These are phyloP conservation scores for Ormosia emarginata DNA, from an alignment of 306 rosid species.

Conservation along the genomic window DNA sequence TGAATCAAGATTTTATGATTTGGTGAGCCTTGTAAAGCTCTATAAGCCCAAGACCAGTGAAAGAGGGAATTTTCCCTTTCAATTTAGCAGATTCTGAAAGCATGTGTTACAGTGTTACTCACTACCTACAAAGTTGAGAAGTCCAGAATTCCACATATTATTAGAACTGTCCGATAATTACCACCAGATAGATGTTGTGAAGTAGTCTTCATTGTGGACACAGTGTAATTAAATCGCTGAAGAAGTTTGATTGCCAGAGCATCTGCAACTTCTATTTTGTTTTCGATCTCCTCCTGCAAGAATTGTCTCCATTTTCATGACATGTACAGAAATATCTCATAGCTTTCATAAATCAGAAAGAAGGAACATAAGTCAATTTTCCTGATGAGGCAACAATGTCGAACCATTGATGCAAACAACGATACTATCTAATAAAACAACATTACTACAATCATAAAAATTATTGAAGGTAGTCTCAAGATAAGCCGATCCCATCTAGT, in stretches of 20 bases:
- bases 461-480: background rate
- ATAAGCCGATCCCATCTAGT: no score
- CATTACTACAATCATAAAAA: background rate
- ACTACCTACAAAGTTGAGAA: background rate
- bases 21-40: background rate
- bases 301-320: slow-evolving; percentile 6
- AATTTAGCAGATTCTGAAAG: slow-evolving; percentile 10
- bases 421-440: background rate
- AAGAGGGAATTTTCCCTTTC: background rate
- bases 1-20: background rate
- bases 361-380: background rate
- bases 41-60: background rate
- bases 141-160: background rate
- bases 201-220: slow-evolving; percentile 68
- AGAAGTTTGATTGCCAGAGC: slow-evolving; percentile 83
- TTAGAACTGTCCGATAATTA: slow-evolving; percentile 23
- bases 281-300: slow-evolving; percentile 79
- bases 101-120: background rate
- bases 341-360: background rate
- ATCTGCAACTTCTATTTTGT: slow-evolving; percentile 77
- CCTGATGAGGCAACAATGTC: background rate
- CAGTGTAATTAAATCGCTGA: slow-evolving; percentile 72
- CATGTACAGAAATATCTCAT: background rate
- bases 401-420: background rate
- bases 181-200: slow-evolving; percentile 88